Percentiles rank a stretch among this genome's conserved stretches.
Evolutionary conservation across 2,329 filamentous ascomycete species (phyloP).

Genomic region (Colletotrichum graminicola): DNA sequence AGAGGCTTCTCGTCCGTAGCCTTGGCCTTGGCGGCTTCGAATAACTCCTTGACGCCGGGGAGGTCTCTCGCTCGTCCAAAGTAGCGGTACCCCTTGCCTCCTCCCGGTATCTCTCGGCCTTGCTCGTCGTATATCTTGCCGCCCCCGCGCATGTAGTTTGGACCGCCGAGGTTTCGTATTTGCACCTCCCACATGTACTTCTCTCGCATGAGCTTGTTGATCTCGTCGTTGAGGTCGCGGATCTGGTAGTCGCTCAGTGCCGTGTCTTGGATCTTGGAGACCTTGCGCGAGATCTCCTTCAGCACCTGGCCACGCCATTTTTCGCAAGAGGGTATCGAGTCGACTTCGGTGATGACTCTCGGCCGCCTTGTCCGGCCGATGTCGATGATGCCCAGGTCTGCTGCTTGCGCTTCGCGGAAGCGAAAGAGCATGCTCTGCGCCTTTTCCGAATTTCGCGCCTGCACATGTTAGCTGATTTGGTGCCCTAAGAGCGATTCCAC

Average conservation of each 20-base stretch:
- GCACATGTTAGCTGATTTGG: slow-evolving; percentile 16
- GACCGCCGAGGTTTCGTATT: slow-evolving; percentile 94
- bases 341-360: slow-evolving; percentile 89
- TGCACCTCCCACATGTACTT: slow-evolving; percentile 99
- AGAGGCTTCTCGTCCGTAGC: slow-evolving; percentile 71
- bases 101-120: slow-evolving; percentile 77
- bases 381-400: slow-evolving; percentile 96
- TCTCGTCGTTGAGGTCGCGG: slow-evolving; percentile 97
- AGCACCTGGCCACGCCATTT: slow-evolving; percentile 98
- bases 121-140: slow-evolving; percentile 80
- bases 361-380: slow-evolving; percentile 89
- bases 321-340: slow-evolving; percentile 87
- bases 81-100: slow-evolving; percentile 92
- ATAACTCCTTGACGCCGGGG: slow-evolving; percentile 95
- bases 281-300: slow-evolving; percentile 96
- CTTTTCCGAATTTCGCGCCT: slow-evolving; percentile 98
- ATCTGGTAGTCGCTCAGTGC: slow-evolving; percentile 97
- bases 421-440: slow-evolving; percentile 99
- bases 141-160: slow-evolving; percentile 90
- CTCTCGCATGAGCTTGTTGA: slow-evolving; percentile 99
- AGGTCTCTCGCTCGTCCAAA: slow-evolving; percentile 92
- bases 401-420: slow-evolving; percentile 97
- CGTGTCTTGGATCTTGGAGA: slow-evolving; percentile 93
- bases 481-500: accelerated
- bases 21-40: slow-evolving; percentile 76